A percentile compares a stretch with the other conserved stretches of the same genome.
These are phyloP conservation scores for Malus hybrid DNA, from an alignment of 331 rosid genomes.

Conservation along the genomic window DNA sequence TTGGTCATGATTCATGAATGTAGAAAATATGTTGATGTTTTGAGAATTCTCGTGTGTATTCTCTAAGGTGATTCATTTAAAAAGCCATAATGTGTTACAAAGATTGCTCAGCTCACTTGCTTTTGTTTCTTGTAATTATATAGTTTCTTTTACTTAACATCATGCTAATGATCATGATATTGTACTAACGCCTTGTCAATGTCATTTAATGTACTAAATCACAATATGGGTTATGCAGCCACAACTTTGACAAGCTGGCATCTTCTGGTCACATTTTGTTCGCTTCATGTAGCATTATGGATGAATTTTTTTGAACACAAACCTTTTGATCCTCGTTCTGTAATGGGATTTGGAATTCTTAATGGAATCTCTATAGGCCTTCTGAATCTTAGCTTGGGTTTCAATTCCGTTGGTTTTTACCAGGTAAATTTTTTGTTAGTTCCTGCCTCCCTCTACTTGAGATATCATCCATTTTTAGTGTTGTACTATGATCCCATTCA, in stretches of 20 bases:
- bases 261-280: constrained; percentile 93
- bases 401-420: constrained; percentile 95
- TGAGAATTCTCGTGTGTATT: background rate
- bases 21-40: background rate
- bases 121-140: background rate
- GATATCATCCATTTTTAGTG: background rate
- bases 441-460: background rate
- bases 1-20: background rate
- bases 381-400: constrained; percentile 89
- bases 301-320: constrained; percentile 90
- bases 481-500: background rate
- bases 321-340: constrained; percentile 89
- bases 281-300: constrained; percentile 89
- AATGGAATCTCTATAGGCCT: constrained; percentile 98
- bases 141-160: background rate
- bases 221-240: constrained; percentile 38
- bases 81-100: too few species aligned
- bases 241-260: constrained; percentile 99
- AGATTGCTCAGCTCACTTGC: background rate
- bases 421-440: constrained; percentile 47
- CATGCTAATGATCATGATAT: background rate
- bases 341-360: constrained; percentile 88
- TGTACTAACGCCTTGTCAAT: background rate
- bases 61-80: background rate
- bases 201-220: background rate